Conservation (phyloP, 2,329 filamentous ascomycete species). For the Arthrocladium fulminans region DNA sequence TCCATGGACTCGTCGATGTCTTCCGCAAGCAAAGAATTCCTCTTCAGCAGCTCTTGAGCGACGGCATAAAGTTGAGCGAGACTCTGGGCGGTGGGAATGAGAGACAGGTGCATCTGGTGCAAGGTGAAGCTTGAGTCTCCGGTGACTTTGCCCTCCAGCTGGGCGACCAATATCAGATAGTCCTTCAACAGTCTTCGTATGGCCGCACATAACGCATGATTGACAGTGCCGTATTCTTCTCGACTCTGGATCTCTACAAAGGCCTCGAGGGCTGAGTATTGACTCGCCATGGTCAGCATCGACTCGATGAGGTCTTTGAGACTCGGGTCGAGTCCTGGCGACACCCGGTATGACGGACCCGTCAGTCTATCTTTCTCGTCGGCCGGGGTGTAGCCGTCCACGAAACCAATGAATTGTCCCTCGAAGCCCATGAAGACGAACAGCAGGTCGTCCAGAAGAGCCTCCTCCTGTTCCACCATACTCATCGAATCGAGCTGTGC, state of each 20-base stretch:
- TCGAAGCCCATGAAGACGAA: slow-evolving; percentile 98
- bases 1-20: slow-evolving; percentile 62
- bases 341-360: slow-evolving; percentile 71
- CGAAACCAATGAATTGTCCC: slow-evolving; percentile 90
- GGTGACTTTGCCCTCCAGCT: slow-evolving; percentile 85
- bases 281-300: slow-evolving; percentile 89
- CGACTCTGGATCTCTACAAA: slow-evolving; percentile 92
- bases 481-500: slow-evolving; percentile 60
- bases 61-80: slow-evolving; percentile 82
- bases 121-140: slow-evolving; percentile 84
- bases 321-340: slow-evolving; percentile 80
- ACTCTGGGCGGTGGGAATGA: slow-evolving; percentile 81
- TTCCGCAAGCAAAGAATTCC: slow-evolving; percentile 79
- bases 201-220: slow-evolving; percentile 91
- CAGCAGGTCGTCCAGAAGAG: slow-evolving; percentile 78
- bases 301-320: slow-evolving; percentile 76
- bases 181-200: slow-evolving; percentile 87
- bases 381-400: slow-evolving; percentile 68
- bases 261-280: slow-evolving; percentile 82
- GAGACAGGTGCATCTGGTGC: slow-evolving; percentile 86
- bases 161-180: slow-evolving; percentile 84
- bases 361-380: slow-evolving; percentile 79
- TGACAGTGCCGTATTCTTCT: slow-evolving; percentile 87
- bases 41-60: slow-evolving; percentile 76
- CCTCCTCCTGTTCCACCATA: slow-evolving; percentile 73